Conservation (phyloP, 78 protist genomes). For the Isochrysis galbana region DNA sequence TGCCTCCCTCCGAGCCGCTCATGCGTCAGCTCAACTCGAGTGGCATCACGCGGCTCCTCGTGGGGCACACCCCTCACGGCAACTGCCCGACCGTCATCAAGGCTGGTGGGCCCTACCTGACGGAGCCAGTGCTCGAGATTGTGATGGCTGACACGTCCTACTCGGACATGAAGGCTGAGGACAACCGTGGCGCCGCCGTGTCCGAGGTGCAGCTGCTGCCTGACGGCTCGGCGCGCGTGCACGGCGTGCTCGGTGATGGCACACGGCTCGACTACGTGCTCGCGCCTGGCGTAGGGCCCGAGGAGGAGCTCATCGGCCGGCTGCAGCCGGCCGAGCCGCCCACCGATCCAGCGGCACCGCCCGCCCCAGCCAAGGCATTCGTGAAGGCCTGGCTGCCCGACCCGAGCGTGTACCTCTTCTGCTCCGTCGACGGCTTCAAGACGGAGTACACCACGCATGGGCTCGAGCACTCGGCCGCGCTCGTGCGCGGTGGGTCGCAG, state of each 20-base stretch:
- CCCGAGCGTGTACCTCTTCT: not conserved
- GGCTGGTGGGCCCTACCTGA: not conserved
- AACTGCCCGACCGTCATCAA: constrained; percentile 8
- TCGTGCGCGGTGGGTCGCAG: not conserved
- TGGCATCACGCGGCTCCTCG: not conserved
- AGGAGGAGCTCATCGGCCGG: not conserved
- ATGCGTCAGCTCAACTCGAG: not conserved
- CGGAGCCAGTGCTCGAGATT: not conserved
- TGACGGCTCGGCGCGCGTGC: not conserved
- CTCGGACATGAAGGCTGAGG: not conserved
- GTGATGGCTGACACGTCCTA: constrained; percentile 17
- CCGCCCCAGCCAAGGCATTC: too few species aligned
- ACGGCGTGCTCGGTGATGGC: not conserved
- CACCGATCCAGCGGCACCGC: too few species aligned
- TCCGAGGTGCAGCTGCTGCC: not conserved
- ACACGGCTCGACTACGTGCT: not conserved
- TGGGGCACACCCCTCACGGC: constrained; percentile 52
- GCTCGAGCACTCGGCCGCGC: not conserved
- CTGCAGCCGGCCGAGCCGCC: too few species aligned
- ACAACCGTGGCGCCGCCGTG: constrained; percentile 26
- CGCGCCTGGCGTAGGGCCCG: not conserved
- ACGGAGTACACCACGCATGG: not conserved
- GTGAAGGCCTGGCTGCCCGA: not conserved
- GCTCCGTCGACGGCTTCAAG: constrained; percentile 7
- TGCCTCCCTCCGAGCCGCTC: not conserved